A percentile compares a stretch with the other conserved stretches of the same genome.
These are phyloP conservation scores for Boletus bicolor DNA, from an alignment of 768 basidiomycete genomes.

Conservation along the genomic window DNA sequence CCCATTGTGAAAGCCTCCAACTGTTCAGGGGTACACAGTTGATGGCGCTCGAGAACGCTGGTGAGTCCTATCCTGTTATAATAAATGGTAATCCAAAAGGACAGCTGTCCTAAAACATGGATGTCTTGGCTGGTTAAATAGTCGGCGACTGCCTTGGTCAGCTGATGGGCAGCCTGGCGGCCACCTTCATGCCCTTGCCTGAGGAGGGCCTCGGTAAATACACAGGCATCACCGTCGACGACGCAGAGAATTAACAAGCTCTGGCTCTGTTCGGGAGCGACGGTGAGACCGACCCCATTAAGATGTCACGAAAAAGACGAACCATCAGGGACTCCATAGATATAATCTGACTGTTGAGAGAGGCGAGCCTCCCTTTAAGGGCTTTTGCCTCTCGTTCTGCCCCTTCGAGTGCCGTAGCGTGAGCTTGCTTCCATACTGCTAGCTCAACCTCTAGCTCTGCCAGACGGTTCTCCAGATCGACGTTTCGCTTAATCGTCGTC, in stretches of 20 bases:
- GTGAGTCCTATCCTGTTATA: constrained; percentile 59
- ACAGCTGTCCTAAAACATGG: constrained; percentile 58
- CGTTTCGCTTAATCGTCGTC: constrained; percentile 59
- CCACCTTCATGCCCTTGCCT: constrained; percentile 66
- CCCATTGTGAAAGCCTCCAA: constrained; percentile 69
- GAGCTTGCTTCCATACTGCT: constrained; percentile 68
- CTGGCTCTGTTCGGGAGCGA: constrained; percentile 43
- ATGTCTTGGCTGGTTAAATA: constrained; percentile 62
- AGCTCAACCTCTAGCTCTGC: constrained; percentile 69
- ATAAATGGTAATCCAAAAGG: constrained; percentile 75
- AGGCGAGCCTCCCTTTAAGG: constrained; percentile 64
- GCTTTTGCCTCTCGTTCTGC: constrained; percentile 61
- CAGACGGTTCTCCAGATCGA: constrained; percentile 60
- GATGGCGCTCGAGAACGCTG: constrained; percentile 47
- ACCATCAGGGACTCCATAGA: constrained; percentile 53
- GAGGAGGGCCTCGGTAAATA: constrained; percentile 61
- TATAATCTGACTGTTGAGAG: constrained; percentile 63
- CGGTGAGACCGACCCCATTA: not conserved
- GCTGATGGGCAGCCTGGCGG: constrained; percentile 52
- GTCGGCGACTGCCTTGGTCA: constrained; percentile 68
- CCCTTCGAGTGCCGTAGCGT: constrained; percentile 57
- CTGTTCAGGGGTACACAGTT: constrained; percentile 61
- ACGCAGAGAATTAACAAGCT: constrained; percentile 70
- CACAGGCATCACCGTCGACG: constrained; percentile 67
- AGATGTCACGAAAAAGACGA: not conserved